Base-by-base conservation (phyloP, 768 basidiomycete species). In the Suillus alpinus region DNA sequence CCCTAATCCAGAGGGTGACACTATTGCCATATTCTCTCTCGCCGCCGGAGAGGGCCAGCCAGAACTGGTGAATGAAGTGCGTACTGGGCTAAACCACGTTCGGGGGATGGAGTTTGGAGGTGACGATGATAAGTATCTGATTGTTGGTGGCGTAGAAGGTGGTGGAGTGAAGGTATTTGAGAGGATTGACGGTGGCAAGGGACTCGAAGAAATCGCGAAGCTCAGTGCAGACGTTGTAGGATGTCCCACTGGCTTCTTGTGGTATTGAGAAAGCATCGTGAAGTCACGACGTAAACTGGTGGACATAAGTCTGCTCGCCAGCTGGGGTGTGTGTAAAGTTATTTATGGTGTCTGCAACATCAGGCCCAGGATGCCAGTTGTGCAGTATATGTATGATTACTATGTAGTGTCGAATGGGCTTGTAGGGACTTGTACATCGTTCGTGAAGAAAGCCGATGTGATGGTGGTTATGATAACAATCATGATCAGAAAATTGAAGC, bases 91-190 rank as follows among this genome's bases (percentile, higher is more conserved):
- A 63, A 81, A 80, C 13, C 91, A 93, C 68, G 72, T 88, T 20
- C 82, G 91, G 16, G 89, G 85, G 0, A 86, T 92, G 75, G 76
- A 70, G 23, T 84, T 93, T 68, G 85, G 85, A 39, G 89, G 90
- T 0, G 74, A 74, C 2, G 81, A 89, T 41, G 80, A 83, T 46
- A 80, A 70, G 64, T 93, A 81, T 78, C 69, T 92, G 49, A 69
- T 89, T 51, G 83, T 83, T 7, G 91, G 88, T 14, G 90, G 91
- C 8, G 81, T 70, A 34, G 70, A 78, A 44, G 87, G 86, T 0
- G 84, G 83, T 1, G 90, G 90, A 0, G 81, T 91, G 40, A 90
- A 88, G 71, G 71, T 92, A 10, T 92, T 86, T 62, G 86, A 91
- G 69, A 76, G 89, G 39, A 73, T 83, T 8, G 79, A 87, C 23